Base-by-base conservation (phyloP, 331 rosid genomes). In the Telfairia occidentalis region DNA sequence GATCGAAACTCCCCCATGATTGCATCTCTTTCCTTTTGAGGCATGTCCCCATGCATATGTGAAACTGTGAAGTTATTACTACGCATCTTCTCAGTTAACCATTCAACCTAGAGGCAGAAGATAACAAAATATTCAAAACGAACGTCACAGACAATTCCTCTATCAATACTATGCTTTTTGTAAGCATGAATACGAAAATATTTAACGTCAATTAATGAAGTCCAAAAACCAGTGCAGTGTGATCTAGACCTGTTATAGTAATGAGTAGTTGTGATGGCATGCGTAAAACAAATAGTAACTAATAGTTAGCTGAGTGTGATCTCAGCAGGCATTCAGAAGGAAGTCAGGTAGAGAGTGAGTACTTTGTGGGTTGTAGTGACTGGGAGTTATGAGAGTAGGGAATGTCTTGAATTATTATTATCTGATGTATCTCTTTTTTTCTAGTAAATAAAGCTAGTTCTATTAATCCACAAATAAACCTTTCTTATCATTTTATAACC, bases 31-130 rank as follows among this genome's bases (percentile, higher is more conserved):
- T 94, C 98, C 80, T 73, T 94, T 78, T 94, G 98, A 55, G 98
- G 98, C 97, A 94, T 94, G 84, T 94, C 98, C 21, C 98, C 98
- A 53, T 94, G 98, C 98, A 94, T 94, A 32, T 97, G 79, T 64
- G 98, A 94, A 49, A 94, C 96, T 0, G 97, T 94, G 77, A 94
- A 94, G 84, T 94, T 94, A 73, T 94, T 85, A 83, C 82, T 88
- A 9, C 98, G 97, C 98, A 94, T 94, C 82, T 91, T 94, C 78
- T 94, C 97, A 5, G 96, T 91, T 65, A 94, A 84, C 98, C 98
- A 94, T 76, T 94, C 98, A 78, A 94, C 97, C 98, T 88, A 85
- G 16, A 35, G 21, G 75, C 60, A 67, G 28, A 21, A 29, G 58
- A 71, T 28, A 13, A 48, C 65, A 19, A 21, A 77, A 55, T 7